Evolutionary conservation across 148 eudicot genomes (phyloP), one percentile per base, ranked within the genome.

Genomic region (Chenopodium formosanum): DNA sequence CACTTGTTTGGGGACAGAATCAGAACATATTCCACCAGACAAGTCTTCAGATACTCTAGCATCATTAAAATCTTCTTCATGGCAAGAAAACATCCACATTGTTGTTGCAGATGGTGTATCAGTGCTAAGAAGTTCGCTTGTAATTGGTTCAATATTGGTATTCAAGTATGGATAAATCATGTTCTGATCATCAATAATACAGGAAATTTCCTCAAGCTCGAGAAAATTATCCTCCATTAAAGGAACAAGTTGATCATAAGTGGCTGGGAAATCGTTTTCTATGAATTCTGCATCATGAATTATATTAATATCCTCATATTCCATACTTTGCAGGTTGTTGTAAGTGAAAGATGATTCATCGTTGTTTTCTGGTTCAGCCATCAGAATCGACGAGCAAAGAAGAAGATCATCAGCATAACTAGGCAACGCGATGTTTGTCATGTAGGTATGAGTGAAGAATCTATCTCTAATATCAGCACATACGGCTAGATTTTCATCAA

Each of bases 401-500:
- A 46, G 27, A 16, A 29, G 34, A 70, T 74, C 74, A 60, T 68
- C 78, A 73, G 47, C 46, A 27, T 62, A 73, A 56, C 83, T 48
- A 66, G 62, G 66, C 22, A 71, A 48, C 53, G 17, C 14, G 16
- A 50, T 68, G 76, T 29, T 70, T 47, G 66, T 53, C 62, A 72
- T 68, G n/a, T 60, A 25, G 27, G 74, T 75, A 84, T 81, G 80
- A 75, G 87, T 69, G 47, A 79, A 71, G 86, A 91, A 86, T 37
- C 78, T 75, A 53, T 84, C 81, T 75, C 82, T 89, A 29, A 91
- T 76, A 79, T 80, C 84, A 77, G 90, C 77, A 82, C 88, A 92
- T 73, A 87, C 22, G 37, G 81, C 75, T 70, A 44, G 81, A 88
- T 85, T 88, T 85, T 92, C 93, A 77, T 75, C 85, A 81, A 94